These are phyloP conservation scores for Stenocarpella maydis DNA, from an alignment of 2,329 filamentous ascomycete genomes.

Conservation along the genomic window DNA sequence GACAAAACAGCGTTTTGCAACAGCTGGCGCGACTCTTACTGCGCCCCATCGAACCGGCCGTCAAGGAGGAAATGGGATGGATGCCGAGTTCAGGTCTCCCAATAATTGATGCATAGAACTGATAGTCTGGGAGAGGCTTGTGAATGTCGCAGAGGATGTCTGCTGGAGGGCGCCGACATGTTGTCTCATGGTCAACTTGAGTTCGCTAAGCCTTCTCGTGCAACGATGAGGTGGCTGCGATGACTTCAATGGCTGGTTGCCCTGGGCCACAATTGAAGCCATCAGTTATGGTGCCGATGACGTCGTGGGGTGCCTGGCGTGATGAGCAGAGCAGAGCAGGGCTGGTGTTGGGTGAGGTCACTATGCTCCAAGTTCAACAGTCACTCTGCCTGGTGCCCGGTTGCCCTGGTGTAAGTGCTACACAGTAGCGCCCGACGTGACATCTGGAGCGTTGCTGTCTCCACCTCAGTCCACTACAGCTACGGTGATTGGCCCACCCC, in stretches of 20 bases:
- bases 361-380: background rate
- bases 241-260: background rate
- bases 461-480: constrained; percentile 11
- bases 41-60: background rate
- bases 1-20: background rate
- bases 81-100: background rate
- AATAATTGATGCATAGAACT: no score
- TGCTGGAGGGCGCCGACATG: background rate
- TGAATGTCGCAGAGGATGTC: background rate
- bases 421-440: constrained; percentile 10
- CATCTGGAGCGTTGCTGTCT: constrained; percentile 5
- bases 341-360: background rate
- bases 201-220: background rate
- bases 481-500: background rate
- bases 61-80: background rate
- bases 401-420: constrained; percentile 22
- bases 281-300: background rate
- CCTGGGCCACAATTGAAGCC: background rate
- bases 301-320: background rate
- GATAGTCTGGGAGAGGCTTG: background rate
- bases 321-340: background rate
- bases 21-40: background rate
- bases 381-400: constrained; percentile 16
- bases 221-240: background rate
- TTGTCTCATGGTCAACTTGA: constrained; percentile 3